Conservation (phyloP, 495 filamentous ascomycete genomes). For the Xylaria curta region DNA sequence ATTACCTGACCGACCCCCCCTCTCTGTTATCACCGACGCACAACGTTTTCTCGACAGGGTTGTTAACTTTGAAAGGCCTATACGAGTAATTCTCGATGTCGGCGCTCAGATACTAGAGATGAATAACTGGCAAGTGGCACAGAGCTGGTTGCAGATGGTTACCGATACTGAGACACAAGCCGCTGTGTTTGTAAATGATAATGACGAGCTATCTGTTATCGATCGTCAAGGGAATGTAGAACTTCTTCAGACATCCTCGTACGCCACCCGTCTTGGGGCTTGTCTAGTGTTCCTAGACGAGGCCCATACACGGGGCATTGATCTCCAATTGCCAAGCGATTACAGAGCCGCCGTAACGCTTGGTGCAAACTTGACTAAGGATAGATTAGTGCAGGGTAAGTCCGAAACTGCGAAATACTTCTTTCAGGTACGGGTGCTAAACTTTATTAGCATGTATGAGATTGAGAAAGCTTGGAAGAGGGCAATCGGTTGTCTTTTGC, state of each 20-base stretch:
- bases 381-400: conserved; percentile 76
- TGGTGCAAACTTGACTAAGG: conserved; percentile 71
- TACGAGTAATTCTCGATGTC: conserved; percentile 72
- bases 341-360: conserved; percentile 74
- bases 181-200: conserved; percentile 60
- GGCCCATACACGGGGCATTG: conserved; percentile 76
- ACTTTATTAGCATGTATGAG: conserved; percentile 65
- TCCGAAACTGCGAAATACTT: neutral
- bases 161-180: conserved; percentile 45
- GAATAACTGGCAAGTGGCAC: conserved; percentile 61
- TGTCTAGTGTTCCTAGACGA: conserved; percentile 80
- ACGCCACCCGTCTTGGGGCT: conserved; percentile 59
- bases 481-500: conserved; percentile 68
- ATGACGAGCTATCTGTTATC: conserved; percentile 57
- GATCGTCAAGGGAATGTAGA: conserved; percentile 53
- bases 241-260: conserved; percentile 65
- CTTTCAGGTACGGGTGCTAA: neutral
- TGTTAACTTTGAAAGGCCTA: conserved; percentile 42
- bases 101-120: conserved; percentile 76
- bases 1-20: conserved; percentile 28
- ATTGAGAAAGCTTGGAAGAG: conserved; percentile 66
- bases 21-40: conserved; percentile 42
- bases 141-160: conserved; percentile 50
- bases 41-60: conserved; percentile 56
- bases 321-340: conserved; percentile 66